These are phyloP conservation scores for Epichloe typhina DNA, from an alignment of 2,329 filamentous ascomycete species.

Conservation along the genomic window DNA sequence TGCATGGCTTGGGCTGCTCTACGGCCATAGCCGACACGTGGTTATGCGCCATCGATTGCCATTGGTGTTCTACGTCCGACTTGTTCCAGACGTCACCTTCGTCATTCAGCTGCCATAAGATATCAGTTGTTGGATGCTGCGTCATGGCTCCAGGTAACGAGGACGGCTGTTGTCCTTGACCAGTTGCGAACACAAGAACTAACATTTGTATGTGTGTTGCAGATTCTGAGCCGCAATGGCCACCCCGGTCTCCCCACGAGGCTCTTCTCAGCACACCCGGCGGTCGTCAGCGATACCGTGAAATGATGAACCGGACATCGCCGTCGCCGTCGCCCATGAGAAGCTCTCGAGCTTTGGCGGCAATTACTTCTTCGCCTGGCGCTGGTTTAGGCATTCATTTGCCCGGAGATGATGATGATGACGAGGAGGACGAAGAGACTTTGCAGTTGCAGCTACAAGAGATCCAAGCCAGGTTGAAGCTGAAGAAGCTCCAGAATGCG, in stretches of 20 bases:
- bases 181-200: not conserved
- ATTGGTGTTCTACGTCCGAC: not conserved
- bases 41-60: constrained; percentile 7
- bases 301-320: constrained; percentile 51
- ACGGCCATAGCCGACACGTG: constrained; percentile 5
- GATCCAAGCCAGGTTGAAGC: constrained; percentile 73
- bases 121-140: not conserved
- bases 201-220: constrained; percentile 6
- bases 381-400: constrained; percentile 22
- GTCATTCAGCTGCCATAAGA: not conserved
- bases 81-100: not conserved
- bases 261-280: constrained; percentile 56
- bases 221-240: constrained; percentile 45
- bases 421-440: constrained; percentile 69
- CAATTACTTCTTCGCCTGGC: constrained; percentile 6
- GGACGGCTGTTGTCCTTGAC: not conserved
- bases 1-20: constrained; percentile 3
- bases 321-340: constrained; percentile 51
- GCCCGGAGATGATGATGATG: constrained; percentile 15
- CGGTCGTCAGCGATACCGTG: constrained; percentile 63
- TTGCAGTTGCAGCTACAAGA: constrained; percentile 74
- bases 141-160: constrained; percentile 9
- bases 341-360: constrained; percentile 9
- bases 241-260: constrained; percentile 53
- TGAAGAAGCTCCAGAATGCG: constrained; percentile 70